Conservation (phyloP, 768 basidiomycete species). For the Boletus sp. region DNA sequence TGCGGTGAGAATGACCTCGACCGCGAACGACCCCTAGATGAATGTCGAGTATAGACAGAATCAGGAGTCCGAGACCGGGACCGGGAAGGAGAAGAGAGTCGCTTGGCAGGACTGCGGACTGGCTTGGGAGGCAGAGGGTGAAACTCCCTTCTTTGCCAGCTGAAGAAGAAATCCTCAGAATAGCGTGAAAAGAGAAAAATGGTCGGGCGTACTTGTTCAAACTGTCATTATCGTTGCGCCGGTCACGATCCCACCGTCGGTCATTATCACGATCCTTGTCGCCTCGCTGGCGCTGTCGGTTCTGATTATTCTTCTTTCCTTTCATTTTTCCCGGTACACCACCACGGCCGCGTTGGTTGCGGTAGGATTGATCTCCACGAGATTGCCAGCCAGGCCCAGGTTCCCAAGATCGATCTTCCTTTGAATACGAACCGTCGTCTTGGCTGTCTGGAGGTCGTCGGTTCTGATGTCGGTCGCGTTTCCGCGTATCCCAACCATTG, state of each 20-base stretch:
- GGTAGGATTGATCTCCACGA: conserved; percentile 39
- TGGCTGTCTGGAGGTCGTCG: conserved; percentile 31
- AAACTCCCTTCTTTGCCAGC: conserved; percentile 66
- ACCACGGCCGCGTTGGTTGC: conserved; percentile 38
- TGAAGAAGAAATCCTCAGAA: conserved; percentile 28
- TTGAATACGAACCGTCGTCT: conserved; percentile 21
- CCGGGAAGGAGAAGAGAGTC: conserved; percentile 43
- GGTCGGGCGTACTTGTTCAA: conserved; percentile 64
- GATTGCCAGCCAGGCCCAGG: conserved; percentile 69
- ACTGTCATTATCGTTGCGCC: conserved; percentile 58
- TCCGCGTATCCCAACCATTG: conserved; percentile 53
- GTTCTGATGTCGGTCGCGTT: conserved; percentile 44
- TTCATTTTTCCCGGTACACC: conserved; percentile 38
- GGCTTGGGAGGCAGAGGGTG: conserved; percentile 40
- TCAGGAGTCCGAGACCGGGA: conserved; percentile 58
- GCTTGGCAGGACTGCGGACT: conserved; percentile 37
- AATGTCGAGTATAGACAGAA: conserved; percentile 63
- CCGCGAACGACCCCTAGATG: conserved; percentile 63
- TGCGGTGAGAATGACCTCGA: conserved; percentile 61
- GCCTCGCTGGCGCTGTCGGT: conserved; percentile 33
- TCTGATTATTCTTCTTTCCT: conserved; percentile 36
- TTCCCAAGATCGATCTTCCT: conserved; percentile 67
- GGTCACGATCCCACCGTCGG: conserved; percentile 37
- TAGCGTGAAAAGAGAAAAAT: conserved; percentile 6
- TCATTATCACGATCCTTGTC: conserved; percentile 30